Evolutionary conservation across 2,329 filamentous ascomycete genomes (phyloP), one percentile per base, ranked within the genome.

Genomic region (Berkeleyomyces basicola): DNA sequence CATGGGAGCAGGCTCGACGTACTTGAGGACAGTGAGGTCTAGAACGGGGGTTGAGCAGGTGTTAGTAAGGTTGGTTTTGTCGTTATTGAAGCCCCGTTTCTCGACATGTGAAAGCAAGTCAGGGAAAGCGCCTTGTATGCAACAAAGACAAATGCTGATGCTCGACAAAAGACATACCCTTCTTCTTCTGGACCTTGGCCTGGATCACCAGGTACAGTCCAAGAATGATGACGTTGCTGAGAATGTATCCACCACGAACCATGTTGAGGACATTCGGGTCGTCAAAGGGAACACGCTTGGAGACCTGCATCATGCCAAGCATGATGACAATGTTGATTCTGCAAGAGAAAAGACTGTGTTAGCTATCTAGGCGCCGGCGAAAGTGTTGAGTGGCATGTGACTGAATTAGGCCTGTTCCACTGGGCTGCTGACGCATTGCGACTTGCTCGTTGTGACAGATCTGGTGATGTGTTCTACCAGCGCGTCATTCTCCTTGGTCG

Each of bases 21-120:
- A 99, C 78, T 99, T 97, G 72, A 99, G 85, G 2, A 93, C 96
- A 33, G 91, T 96, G 77, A 96, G 82, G 73, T 99, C 93, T 97
- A 40, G 7, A 71, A 10, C 37, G 36, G 4, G n/a, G 4, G 14
- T 23, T 23, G 3, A 11, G 3, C 63, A 68, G 62, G 7, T 16
- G 55, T 65, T 64, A 62, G 65, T 44, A 44, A 37, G 23, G 43
- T 40, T 40, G 9, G 37, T 16, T 31, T 43, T 10, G 4, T 11
- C 6, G 36, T 42, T 31, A 59, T 7, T 33, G 5, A 10, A 10
- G 23, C 33, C 11, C 10, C 11, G 7, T 11, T 5, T n/a, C 7
- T 16, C 11, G 47, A 14, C 47, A 9, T 31, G 47, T 31, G 23
- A 6, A 4, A 53, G 14, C 23, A 4, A 23, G 16, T 23, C 23